Conservation (phyloP, 1,139 yeast species). For the Yamadazyma sp. region DNA sequence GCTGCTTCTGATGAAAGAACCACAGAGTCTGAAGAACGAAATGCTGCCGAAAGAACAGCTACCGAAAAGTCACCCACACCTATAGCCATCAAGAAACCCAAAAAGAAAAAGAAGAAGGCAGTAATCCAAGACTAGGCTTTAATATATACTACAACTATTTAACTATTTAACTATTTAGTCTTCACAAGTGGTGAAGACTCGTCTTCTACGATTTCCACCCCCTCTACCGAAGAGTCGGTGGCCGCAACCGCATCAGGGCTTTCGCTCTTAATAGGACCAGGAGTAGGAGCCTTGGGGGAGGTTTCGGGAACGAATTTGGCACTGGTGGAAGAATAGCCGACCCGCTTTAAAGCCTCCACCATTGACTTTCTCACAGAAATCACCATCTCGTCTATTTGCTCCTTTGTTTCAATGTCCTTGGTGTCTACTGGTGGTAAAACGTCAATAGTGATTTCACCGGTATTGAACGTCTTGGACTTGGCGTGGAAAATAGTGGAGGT, state of each 20-base stretch:
- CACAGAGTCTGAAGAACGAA: neutral
- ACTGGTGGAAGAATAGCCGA: slow-evolving; percentile 34
- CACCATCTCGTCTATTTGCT: slow-evolving; percentile 54
- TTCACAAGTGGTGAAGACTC: slow-evolving; percentile 23
- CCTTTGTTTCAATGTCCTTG: slow-evolving; percentile 51
- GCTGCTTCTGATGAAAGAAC: too few relatives aligned
- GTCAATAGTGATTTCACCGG: slow-evolving; percentile 62
- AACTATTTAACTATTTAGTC: neutral
- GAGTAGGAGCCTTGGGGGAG: slow-evolving; percentile 11
- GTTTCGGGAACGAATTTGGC: slow-evolving; percentile 3
- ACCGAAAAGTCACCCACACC: slow-evolving; percentile 10
- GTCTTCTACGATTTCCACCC: slow-evolving; percentile 18
- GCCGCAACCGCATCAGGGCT: slow-evolving; percentile 1
- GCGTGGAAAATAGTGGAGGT: slow-evolving; percentile 73
- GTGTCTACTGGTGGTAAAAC: slow-evolving; percentile 71
- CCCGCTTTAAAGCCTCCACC: slow-evolving; percentile 25
- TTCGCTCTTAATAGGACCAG: slow-evolving; percentile 8
- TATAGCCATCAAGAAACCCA: slow-evolving; percentile 25
- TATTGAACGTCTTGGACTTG: slow-evolving; percentile 52
- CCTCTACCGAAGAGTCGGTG: slow-evolving; percentile 1
- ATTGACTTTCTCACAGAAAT: slow-evolving; percentile 36
- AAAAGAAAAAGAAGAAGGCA: slow-evolving; percentile 31
- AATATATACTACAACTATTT: slow-evolving; percentile 2
- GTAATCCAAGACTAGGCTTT: slow-evolving; percentile 23
- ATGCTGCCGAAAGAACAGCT: too few relatives aligned